Conservation (phyloP, 1,284 basidiomycete species). For the Prillingera fragicola region DNA sequence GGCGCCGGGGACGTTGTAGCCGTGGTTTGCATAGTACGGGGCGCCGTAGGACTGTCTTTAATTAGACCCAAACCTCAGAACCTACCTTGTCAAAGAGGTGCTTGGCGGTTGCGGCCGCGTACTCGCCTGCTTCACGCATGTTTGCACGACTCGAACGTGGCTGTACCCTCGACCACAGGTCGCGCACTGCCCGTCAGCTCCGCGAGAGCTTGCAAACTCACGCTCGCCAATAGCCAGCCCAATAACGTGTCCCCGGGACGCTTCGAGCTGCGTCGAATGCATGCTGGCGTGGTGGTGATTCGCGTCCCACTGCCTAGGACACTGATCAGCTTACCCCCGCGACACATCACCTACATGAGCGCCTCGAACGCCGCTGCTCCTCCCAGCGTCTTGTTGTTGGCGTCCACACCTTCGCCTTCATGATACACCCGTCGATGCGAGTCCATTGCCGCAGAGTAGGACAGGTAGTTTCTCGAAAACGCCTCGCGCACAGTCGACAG, state of each 20-base stretch:
- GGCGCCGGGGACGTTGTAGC: no score
- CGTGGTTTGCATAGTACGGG: no score
- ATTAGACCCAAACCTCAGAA: no score
- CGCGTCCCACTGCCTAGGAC: constrained; percentile 6
- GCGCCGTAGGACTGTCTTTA: constrained; percentile 1
- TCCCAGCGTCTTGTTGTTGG: constrained; percentile 34
- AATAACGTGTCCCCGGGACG: no score
- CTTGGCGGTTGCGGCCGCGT: constrained; percentile 42
- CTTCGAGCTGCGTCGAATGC: no score
- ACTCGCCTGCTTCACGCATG: constrained; percentile 36
- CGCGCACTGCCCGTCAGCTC: constrained; percentile 24
- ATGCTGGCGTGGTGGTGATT: no score
- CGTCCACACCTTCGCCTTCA: constrained; percentile 25
- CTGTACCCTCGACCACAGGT: constrained; percentile 33
- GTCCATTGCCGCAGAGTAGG: no score
- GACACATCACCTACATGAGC: constrained; percentile 29
- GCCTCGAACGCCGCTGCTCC: constrained; percentile 45
- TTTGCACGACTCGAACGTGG: constrained; percentile 24
- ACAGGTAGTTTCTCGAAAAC: no score
- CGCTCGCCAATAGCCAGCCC: constrained; percentile 41
- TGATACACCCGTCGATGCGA: constrained; percentile 40
- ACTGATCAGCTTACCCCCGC: not conserved
- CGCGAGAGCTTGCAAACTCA: constrained; percentile 12
- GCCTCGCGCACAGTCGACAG: no score
- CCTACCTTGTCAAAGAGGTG: constrained; percentile 39